Evolutionary conservation across 2,329 filamentous ascomycete genomes (phyloP).

Genomic region (Aspergillus flavus): DNA sequence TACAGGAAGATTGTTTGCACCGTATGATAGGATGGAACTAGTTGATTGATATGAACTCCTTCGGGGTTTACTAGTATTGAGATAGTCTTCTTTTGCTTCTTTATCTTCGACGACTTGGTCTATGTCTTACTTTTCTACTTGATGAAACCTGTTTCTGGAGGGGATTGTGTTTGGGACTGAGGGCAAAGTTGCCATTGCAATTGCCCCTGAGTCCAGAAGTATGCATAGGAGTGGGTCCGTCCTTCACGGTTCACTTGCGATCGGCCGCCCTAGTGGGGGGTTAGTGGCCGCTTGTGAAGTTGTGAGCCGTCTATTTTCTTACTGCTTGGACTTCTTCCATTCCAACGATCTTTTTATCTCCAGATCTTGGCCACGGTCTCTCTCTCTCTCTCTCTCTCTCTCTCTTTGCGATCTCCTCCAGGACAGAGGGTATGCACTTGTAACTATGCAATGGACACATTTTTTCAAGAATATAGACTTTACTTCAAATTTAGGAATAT

Average conservation of each 20-base stretch:
- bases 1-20: background rate
- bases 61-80: background rate
- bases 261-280: conserved; percentile 2
- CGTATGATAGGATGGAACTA: background rate
- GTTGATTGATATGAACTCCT: background rate
- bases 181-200: background rate
- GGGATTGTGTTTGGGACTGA: background rate
- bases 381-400: no score
- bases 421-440: background rate
- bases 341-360: background rate
- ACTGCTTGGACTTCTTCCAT: background rate
- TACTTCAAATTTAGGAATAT: background rate
- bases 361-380: background rate
- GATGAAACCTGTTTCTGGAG: no score
- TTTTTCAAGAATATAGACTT: background rate
- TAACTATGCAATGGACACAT: background rate
- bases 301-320: conserved; percentile 2
- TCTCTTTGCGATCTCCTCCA: background rate
- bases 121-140: no score
- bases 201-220: background rate
- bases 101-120: no score
- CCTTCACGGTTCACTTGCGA: conserved; percentile 4
- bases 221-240: conserved; percentile 2
- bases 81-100: background rate
- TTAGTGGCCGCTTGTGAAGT: conserved; percentile 1